Conservation (phyloP, 768 basidiomycete species). For the Termitomyces heimii region DNA sequence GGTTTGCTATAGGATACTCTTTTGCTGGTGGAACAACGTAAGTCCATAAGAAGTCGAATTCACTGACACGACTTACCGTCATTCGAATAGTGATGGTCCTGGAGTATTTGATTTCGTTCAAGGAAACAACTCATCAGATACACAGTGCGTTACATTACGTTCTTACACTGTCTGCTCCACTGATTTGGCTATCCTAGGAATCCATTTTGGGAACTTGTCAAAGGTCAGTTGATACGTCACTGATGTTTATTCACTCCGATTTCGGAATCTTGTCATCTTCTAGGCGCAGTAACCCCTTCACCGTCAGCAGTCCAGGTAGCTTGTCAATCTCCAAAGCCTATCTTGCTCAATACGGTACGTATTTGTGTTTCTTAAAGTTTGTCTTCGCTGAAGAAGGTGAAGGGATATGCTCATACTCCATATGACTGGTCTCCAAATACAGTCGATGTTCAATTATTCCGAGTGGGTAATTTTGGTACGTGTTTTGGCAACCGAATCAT, state of each 20-base stretch:
- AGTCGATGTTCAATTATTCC: slow-evolving; percentile 73
- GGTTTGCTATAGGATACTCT: slow-evolving; percentile 44
- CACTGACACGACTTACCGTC: neutral
- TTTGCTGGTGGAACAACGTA: slow-evolving; percentile 83
- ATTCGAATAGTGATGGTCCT: slow-evolving; percentile 60
- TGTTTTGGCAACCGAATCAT: slow-evolving; percentile 4
- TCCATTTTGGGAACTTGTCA: slow-evolving; percentile 78
- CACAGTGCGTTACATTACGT: slow-evolving; percentile 42
- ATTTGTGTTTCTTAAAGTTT: slow-evolving; percentile 8
- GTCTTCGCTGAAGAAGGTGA: slow-evolving; percentile 8
- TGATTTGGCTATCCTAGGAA: slow-evolving; percentile 36
- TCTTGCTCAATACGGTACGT: slow-evolving; percentile 67
- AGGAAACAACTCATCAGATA: slow-evolving; percentile 56
- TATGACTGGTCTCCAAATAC: slow-evolving; percentile 73
- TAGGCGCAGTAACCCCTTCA: slow-evolving; percentile 58
- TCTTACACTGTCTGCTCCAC: neutral
- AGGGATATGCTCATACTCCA: slow-evolving; percentile 62
- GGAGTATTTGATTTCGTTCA: slow-evolving; percentile 76
- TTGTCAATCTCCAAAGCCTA: slow-evolving; percentile 76
- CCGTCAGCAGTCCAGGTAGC: slow-evolving; percentile 56
- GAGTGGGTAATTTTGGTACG: slow-evolving; percentile 62
- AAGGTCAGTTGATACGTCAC: slow-evolving; percentile 34
- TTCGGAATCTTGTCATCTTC: no score
- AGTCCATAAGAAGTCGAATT: slow-evolving; percentile 20
- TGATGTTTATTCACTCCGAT: neutral